Conservation (phyloP, 2,329 filamentous ascomycete genomes). For the Diaporthe nobilis region DNA sequence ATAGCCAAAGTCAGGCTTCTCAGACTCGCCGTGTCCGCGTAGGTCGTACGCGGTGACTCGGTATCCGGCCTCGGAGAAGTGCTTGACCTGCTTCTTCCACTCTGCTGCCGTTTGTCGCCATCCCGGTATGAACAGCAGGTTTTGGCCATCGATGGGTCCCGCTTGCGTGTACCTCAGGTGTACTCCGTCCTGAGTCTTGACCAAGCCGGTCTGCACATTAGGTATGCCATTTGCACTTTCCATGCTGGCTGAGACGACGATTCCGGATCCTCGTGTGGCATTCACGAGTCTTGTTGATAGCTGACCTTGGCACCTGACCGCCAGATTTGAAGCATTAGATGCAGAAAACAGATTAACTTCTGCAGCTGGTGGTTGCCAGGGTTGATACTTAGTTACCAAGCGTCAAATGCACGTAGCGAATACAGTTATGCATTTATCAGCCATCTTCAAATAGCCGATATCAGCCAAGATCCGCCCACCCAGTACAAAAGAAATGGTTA, state of each 20-base stretch:
- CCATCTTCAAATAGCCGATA: too few species aligned
- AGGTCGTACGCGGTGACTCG: background rate
- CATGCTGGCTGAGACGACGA: background rate
- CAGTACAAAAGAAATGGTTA: too few species aligned
- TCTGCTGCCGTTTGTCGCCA: background rate
- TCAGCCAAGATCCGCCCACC: too few species aligned
- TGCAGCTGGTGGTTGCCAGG: background rate
- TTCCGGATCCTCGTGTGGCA: background rate
- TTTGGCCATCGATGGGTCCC: background rate
- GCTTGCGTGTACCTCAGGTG: background rate
- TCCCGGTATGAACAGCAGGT: background rate
- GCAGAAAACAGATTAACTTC: background rate
- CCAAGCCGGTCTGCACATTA: background rate
- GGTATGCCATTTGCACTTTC: background rate
- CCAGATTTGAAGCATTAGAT: background rate
- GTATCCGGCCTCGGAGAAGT: background rate
- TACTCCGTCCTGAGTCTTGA: background rate
- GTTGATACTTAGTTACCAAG: background rate
- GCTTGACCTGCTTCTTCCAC: background rate
- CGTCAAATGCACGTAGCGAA: too few species aligned
- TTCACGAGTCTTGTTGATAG: background rate
- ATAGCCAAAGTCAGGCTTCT: background rate
- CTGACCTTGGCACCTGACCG: background rate
- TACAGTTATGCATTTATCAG: too few species aligned
- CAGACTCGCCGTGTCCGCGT: background rate